Base-by-base conservation (phyloP, 441 rosid species). In the Hura crepitans region DNA sequence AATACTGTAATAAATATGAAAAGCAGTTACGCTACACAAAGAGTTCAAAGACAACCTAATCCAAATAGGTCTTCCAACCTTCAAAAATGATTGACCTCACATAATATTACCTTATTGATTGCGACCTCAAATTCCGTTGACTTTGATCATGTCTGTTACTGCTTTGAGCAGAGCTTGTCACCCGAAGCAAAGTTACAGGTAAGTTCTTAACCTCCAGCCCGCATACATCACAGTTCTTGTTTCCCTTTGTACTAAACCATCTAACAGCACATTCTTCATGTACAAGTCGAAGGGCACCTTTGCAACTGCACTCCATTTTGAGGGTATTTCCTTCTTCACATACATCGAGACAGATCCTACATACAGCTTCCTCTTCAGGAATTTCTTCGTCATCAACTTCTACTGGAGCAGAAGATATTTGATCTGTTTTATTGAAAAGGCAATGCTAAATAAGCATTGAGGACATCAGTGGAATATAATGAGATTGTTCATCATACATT, bases 301-400 rank as follows among this genome's bases (percentile, higher is more conserved):
- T 91, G 87, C 97, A 93, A 72, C 95, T 85, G 85, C 98, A 93
- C 79, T 93, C 98, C 98, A 88, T 88, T 85, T 91, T 93, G 69
- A 93, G 85, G 1, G 91, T 93, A 81, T 88, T 93, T 49, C 85
- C 87, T 80, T 91, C 98, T 68, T 89, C 86, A 50, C 96, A 93
- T 49, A 56, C 85, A 53, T 91, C 97, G 23, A 88, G 78, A 80
- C 97, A 93, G 70, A 93, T 93, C 85, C 97, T 81, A 81, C 97
- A 89, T 42, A 87, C 86, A 8, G 96, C 98, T 77, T 93, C 94
- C 80, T 93, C 97, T 83, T 93, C 97, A 11, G 95, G 89, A 70
- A 93, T 93, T 80, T 91, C 96, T 84, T 91, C 96, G 80, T 89
- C 96, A 17, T 84, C 78, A 54, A 33, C 86, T 80, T 86, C 88